Conservation (phyloP, 257 asterid species). For the Verbena officinalis region DNA sequence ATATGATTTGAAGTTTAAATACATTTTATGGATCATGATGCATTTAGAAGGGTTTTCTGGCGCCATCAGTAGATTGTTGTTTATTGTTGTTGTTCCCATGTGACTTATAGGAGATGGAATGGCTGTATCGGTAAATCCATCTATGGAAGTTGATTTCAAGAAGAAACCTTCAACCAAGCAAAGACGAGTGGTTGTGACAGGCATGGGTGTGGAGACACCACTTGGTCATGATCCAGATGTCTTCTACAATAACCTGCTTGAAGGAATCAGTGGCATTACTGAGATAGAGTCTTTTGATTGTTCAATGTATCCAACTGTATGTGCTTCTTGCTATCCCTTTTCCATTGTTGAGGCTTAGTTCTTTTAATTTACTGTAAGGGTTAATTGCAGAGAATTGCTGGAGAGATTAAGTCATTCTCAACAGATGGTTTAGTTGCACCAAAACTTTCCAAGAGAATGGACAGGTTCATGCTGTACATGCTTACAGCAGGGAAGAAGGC, state of each 20-base stretch:
- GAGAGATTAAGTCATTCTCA: conserved; percentile 81
- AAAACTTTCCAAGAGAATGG: conserved; percentile 83
- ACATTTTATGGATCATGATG: conserved; percentile 24
- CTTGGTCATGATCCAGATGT: conserved; percentile 71
- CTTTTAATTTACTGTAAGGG: conserved; percentile 24
- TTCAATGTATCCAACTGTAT: conserved; percentile 77
- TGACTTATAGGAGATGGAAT: conserved; percentile 50
- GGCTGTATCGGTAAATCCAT: conserved; percentile 55
- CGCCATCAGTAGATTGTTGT: conserved; percentile 3
- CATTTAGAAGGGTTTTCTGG: not conserved
- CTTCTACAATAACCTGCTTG: conserved; percentile 75
- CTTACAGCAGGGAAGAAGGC: conserved; percentile 90
- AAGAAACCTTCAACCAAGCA: conserved; percentile 64
- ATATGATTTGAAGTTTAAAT: not conserved
- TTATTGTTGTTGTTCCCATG: conserved; percentile 21
- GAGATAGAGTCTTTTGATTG: conserved; percentile 85
- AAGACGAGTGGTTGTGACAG: conserved; percentile 84
- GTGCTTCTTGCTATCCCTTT: conserved; percentile 31
- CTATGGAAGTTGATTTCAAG: conserved; percentile 48
- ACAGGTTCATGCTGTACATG: conserved; percentile 92
- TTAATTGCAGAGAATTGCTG: conserved; percentile 74
- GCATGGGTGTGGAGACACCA: conserved; percentile 86
- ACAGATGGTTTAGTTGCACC: conserved; percentile 90
- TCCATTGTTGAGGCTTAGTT: conserved; percentile 21
- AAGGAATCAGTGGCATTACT: conserved; percentile 81